Percentiles rank a stretch among this genome's conserved stretches.
Conservation (phyloP, 2,329 filamentous ascomycete genomes). For the Neodidymelliopsis sp. region DNA sequence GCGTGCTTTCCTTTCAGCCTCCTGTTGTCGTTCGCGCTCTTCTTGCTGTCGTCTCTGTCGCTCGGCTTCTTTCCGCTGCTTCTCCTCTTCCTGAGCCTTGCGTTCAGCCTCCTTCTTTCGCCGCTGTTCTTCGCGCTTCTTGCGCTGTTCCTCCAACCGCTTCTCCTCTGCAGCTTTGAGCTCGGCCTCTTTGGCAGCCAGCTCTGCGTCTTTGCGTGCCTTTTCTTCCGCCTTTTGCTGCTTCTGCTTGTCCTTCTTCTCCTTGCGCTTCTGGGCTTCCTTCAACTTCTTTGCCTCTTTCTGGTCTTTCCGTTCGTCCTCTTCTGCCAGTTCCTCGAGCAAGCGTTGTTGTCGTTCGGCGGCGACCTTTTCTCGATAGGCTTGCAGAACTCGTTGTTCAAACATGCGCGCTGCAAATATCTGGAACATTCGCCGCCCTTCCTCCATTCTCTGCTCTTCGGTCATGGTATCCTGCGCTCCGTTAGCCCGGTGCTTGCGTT, state of each 20-base stretch:
- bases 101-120: slow-evolving; percentile 91
- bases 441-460: slow-evolving; percentile 98
- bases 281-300: slow-evolving; percentile 92
- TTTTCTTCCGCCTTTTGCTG: slow-evolving; percentile 90
- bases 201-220: slow-evolving; percentile 85
- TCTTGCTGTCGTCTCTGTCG: slow-evolving; percentile 80
- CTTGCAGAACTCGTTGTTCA: slow-evolving; percentile 92
- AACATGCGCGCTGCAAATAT: slow-evolving; percentile 99
- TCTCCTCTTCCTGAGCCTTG: slow-evolving; percentile 89
- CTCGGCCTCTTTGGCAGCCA: slow-evolving; percentile 84
- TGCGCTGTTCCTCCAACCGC: slow-evolving; percentile 79
- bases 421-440: slow-evolving; percentile 98
- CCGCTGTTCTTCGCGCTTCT: slow-evolving; percentile 86
- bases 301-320: slow-evolving; percentile 76
- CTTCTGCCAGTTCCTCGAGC: slow-evolving; percentile 88
- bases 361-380: slow-evolving; percentile 97
- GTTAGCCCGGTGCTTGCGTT: slow-evolving; percentile 33
- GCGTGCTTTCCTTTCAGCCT: slow-evolving; percentile 82
- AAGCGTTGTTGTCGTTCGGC: slow-evolving; percentile 90
- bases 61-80: slow-evolving; percentile 83
- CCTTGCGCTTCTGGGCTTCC: slow-evolving; percentile 94
- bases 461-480: slow-evolving; percentile 85
- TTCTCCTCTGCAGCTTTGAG: slow-evolving; percentile 77
- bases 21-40: slow-evolving; percentile 83
- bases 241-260: slow-evolving; percentile 89